phyloP scores from a whole-genome alignment of 805 yeast species.

The Candida saitoana region DNA sequence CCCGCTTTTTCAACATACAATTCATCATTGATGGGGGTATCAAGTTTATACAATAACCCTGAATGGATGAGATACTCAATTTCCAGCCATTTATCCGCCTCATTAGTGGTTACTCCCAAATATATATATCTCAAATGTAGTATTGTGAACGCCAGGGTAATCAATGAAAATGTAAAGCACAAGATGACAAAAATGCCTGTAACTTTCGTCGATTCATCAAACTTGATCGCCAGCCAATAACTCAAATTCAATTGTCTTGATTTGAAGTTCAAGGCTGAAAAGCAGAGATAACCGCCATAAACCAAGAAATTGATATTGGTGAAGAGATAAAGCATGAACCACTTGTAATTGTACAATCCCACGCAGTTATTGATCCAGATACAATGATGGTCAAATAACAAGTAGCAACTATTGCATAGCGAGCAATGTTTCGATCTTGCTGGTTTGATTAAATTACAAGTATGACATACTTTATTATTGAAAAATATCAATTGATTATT shows the following conservation, averaged over 20 bases:
- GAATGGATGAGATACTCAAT: slow-evolving; percentile 45
- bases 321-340: slow-evolving; percentile 54
- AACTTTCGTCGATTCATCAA: slow-evolving; percentile 30
- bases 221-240: slow-evolving; percentile 7
- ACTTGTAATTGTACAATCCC: slow-evolving; percentile 60
- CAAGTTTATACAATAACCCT: slow-evolving; percentile 23
- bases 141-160: slow-evolving; percentile 34
- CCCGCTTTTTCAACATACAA: slow-evolving; percentile 22
- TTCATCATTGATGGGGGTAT: slow-evolving; percentile 9
- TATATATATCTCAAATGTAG: slow-evolving; percentile 50
- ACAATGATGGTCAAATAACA: slow-evolving; percentile 57
- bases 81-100: slow-evolving; percentile 66
- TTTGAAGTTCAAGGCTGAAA: slow-evolving; percentile 14
- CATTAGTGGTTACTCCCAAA: slow-evolving; percentile 74
- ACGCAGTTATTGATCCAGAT: slow-evolving; percentile 70
- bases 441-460: slow-evolving; percentile 47
- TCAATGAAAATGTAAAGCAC: slow-evolving; percentile 33
- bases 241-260: slow-evolving; percentile 3
- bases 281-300: slow-evolving; percentile 41
- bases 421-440: slow-evolving; percentile 64
- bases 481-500: slow-evolving; percentile 54
- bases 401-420: slow-evolving; percentile 52
- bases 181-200: slow-evolving; percentile 42
- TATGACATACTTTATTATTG: slow-evolving; percentile 41
- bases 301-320: slow-evolving; percentile 40